Base-by-base conservation (phyloP, 345 rosid genomes). In the Excoecaria agallocha region DNA sequence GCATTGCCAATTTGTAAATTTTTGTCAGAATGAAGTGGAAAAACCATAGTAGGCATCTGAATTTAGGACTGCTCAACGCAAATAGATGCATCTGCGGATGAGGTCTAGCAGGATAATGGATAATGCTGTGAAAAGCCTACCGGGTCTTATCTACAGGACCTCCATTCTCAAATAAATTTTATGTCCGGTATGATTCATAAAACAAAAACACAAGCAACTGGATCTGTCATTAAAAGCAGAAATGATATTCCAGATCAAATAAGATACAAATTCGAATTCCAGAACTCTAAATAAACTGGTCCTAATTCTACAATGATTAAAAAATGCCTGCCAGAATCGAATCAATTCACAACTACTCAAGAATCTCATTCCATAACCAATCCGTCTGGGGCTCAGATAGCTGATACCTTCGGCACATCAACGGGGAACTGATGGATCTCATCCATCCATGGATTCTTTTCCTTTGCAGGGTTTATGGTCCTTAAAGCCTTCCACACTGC, bases 341-440 rank as follows among this genome's bases (percentile, higher is more conserved):
- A 67, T 51, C 22, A 71, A 80, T 71, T 66, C 45, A 60, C 39
- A 25, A n/a, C 56, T 35, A 15, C 48, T 8, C 46, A 55, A 80
- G 12, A 38, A 71, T 68, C 17, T 17, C 43, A 62, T 30, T 20
- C n/a, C 57, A 61, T 48, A 60, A 51, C 16, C 24, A 61, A 64
- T 16, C 13, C n/a, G 11, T 19, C 22, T 51, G 10, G 8, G 16
- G 8, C 16, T 30, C 77, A 85, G 74, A 89, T 77, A 20, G 77
- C 73, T 64, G 91, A 79, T n/a, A 86, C 80, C 75, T 82, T 89
- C 0, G 91, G 93, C 61, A 89, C 93, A 62, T 64, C 66, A 49
- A 77, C 80, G 1, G 80, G 80, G 52, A 71, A 77, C 22, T 46
- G 15, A 30, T 77, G 39, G 51, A 77, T 77, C 66, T 77, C 80